Evolutionary conservation across 2,329 filamentous ascomycete species (phyloP).

Genomic region (Xylariaceae sp.): DNA sequence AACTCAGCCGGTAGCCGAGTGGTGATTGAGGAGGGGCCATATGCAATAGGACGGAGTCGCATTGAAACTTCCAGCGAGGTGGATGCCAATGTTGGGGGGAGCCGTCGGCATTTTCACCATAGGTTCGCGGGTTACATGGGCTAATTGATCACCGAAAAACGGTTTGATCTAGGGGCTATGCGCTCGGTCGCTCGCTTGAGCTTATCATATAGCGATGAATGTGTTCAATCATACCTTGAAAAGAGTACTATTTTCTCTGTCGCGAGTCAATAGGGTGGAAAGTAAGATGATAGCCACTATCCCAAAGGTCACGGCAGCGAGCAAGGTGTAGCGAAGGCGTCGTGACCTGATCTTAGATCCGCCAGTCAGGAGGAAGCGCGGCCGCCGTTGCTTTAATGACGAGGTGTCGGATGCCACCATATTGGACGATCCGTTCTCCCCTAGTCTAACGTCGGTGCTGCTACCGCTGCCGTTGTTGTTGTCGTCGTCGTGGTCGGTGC

Average conservation of each 20-base stretch:
- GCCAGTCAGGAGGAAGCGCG: constrained; percentile 5
- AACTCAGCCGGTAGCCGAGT: neutral
- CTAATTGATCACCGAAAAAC: neutral
- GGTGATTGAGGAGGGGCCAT: neutral
- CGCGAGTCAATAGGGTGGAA: constrained; percentile 25
- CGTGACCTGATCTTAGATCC: constrained; percentile 7
- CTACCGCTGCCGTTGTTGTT: neutral
- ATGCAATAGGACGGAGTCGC: neutral
- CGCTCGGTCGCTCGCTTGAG: neutral
- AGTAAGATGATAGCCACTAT: constrained; percentile 25
- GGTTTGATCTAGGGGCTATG: neutral
- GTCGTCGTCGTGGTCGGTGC: neutral
- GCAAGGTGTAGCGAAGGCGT: constrained; percentile 13
- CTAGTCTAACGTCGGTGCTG: neutral
- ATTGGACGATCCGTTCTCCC: constrained; percentile 9
- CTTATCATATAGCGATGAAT: neutral
- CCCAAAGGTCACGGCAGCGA: constrained; percentile 19
- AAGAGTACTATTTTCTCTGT: constrained; percentile 16
- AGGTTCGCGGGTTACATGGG: neutral
- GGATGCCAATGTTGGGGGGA: neutral
- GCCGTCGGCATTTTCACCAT: constrained; percentile 17
- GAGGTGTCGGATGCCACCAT: constrained; percentile 18
- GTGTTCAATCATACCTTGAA: constrained; percentile 24
- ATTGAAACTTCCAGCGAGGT: neutral
- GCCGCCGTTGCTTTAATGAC: constrained; percentile 13